Conservation (phyloP, 2,329 filamentous ascomycete species). For the Botrytis hyacinthi region DNA sequence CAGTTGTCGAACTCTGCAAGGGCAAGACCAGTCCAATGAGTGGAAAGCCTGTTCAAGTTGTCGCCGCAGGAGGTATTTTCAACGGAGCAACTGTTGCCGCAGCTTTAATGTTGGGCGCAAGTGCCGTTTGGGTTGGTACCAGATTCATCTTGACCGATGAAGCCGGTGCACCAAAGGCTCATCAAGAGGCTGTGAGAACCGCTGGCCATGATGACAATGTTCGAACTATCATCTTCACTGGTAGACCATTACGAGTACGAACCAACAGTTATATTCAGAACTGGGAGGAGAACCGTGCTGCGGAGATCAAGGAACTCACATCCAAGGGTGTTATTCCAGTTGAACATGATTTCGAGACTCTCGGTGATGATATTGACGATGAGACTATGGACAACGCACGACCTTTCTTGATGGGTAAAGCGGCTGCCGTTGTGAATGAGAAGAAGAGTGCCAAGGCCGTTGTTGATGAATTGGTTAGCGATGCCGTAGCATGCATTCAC, state of each 20-base stretch:
- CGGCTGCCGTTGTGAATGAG: constrained; percentile 88
- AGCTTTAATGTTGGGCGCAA: constrained; percentile 87
- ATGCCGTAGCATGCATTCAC: constrained; percentile 70
- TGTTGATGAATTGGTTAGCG: constrained; percentile 87
- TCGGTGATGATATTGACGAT: constrained; percentile 70
- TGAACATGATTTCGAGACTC: constrained; percentile 87
- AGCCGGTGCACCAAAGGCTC: constrained; percentile 86
- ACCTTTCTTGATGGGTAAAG: constrained; percentile 95
- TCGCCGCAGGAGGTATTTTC: constrained; percentile 92
- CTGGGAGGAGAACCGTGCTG: constrained; percentile 85
- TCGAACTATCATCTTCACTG: constrained; percentile 97
- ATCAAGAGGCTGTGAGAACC: constrained; percentile 94
- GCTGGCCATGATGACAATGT: constrained; percentile 93
- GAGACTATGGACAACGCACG: constrained; percentile 85
- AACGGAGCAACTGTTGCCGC: constrained; percentile 89
- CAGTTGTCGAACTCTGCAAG: constrained; percentile 78
- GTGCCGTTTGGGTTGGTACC: constrained; percentile 94
- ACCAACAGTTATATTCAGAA: constrained; percentile 91
- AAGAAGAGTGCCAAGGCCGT: constrained; percentile 88
- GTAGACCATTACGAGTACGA: constrained; percentile 87
- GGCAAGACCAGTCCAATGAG: constrained; percentile 84
- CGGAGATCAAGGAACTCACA: constrained; percentile 91
- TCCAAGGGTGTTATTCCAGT: constrained; percentile 88
- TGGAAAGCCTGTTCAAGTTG: constrained; percentile 81
- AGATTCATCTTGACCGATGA: constrained; percentile 93